phyloP scores from a whole-genome alignment of 768 basidiomycete species.

The Termitomyces sp. region DNA sequence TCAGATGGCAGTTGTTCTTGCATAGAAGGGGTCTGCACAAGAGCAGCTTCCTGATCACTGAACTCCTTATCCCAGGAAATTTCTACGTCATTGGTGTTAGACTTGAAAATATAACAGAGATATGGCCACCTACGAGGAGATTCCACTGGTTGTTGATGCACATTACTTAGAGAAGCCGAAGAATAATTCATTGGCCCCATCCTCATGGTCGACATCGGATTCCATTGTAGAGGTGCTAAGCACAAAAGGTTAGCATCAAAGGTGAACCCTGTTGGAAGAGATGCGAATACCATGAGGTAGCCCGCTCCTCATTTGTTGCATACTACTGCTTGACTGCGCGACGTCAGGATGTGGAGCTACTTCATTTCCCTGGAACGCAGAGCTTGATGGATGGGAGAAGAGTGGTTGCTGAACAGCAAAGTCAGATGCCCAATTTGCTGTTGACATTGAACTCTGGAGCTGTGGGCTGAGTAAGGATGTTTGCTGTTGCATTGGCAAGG shows the following conservation, averaged over 20 bases:
- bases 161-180: constrained; percentile 22
- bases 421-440: constrained; percentile 60
- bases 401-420: constrained; percentile 42
- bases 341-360: neutral
- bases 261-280: neutral
- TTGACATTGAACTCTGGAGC: constrained; percentile 19
- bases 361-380: neutral
- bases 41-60: constrained; percentile 46
- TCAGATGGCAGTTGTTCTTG: constrained; percentile 20
- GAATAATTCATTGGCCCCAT: constrained; percentile 33
- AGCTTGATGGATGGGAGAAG: constrained; percentile 3
- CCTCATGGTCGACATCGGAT: constrained; percentile 23
- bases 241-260: neutral
- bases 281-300: constrained; percentile 17
- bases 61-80: constrained; percentile 67
- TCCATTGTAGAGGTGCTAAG: constrained; percentile 39
- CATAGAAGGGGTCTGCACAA: constrained; percentile 12
- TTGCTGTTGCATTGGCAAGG: constrained; percentile 36
- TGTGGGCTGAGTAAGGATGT: constrained; percentile 18
- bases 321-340: neutral
- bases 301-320: constrained; percentile 1
- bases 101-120: neutral
- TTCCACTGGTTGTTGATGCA: constrained; percentile 16
- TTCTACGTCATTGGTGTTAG: constrained; percentile 22
- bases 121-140: constrained; percentile 6